Evolutionary conservation across 176 grass and related monocot species (phyloP).

Genomic region (Musa itinerans): DNA sequence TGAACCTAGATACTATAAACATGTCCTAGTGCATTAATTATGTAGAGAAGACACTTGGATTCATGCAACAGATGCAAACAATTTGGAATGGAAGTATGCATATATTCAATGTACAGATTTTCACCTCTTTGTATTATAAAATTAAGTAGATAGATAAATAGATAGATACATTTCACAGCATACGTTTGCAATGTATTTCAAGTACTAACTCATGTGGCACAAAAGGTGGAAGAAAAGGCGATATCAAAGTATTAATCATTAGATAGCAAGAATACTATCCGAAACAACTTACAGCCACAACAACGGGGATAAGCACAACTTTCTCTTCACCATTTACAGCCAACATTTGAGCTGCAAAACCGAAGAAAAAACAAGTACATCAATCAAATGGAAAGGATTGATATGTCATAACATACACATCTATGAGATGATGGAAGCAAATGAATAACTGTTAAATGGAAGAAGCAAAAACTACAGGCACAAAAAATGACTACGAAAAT

Average conservation of each 20-base stretch:
- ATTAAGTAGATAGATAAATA: too few species aligned
- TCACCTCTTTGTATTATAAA: too few species aligned
- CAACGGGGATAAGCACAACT: slow-evolving; percentile 63
- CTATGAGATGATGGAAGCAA: too few species aligned
- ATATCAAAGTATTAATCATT: slow-evolving; percentile 5
- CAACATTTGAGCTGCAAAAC: slow-evolving; percentile 59
- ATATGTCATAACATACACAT: too few species aligned
- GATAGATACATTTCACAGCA: neutral
- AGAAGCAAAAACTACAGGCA: neutral
- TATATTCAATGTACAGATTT: too few species aligned
- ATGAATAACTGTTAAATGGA: neutral
- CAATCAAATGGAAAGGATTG: neutral
- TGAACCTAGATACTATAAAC: too few species aligned
- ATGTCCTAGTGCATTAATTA: too few species aligned
- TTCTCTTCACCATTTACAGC: slow-evolving; percentile 59
- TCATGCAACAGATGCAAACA: too few species aligned
- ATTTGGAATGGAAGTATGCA: too few species aligned
- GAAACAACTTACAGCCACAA: slow-evolving; percentile 64
- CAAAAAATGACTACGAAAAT: too few species aligned
- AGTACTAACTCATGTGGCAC: neutral
- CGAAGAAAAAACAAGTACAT: slow-evolving; percentile 17
- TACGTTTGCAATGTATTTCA: neutral
- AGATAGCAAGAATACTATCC: slow-evolving; percentile 11
- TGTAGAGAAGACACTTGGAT: too few species aligned
- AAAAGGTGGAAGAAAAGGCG: too few species aligned